Percentiles rank a stretch among this genome's conserved stretches.
phyloP scores from a whole-genome alignment of 1,139 yeast species.

The Geotrichum cucujoidarum region DNA sequence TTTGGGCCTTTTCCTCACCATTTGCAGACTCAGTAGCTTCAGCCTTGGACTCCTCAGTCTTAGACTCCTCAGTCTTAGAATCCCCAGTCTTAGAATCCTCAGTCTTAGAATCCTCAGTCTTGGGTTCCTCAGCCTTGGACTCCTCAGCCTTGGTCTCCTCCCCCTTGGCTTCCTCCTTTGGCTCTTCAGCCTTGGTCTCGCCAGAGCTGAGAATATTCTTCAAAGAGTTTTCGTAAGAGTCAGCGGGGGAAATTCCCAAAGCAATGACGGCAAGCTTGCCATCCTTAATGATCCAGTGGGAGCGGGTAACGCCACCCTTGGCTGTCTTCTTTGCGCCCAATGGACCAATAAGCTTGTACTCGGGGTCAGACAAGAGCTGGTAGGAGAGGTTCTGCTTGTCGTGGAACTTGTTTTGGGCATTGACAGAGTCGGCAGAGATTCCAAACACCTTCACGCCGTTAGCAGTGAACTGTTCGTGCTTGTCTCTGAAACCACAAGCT shows the following conservation, averaged over 20 bases:
- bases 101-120: constrained; percentile 21
- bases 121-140: constrained; percentile 6
- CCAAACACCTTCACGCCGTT: constrained; percentile 40
- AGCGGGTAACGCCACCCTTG: constrained; percentile 63
- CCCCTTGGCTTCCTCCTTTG: constrained; percentile 17
- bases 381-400: constrained; percentile 68
- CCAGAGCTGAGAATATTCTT: constrained; percentile 23
- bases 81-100: constrained; percentile 23
- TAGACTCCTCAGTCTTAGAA: constrained; percentile 3
- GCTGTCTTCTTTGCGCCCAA: constrained; percentile 81
- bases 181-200: constrained; percentile 18
- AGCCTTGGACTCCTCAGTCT: not conserved
- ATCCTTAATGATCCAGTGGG: constrained; percentile 83
- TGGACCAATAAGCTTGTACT: constrained; percentile 57
- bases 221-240: constrained; percentile 56
- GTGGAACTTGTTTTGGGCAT: constrained; percentile 71
- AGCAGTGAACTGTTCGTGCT: constrained; percentile 49
- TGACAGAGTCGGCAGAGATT: constrained; percentile 63
- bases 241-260: constrained; percentile 73
- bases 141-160: constrained; percentile 16
- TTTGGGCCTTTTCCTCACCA: not conserved
- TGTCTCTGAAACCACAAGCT: constrained; percentile 80
- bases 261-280: constrained; percentile 65
- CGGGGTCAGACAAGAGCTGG: constrained; percentile 71
- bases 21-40: constrained; percentile 13